Conservation (phyloP, 352 stramenopile species). For the Phytophthora brassicae region DNA sequence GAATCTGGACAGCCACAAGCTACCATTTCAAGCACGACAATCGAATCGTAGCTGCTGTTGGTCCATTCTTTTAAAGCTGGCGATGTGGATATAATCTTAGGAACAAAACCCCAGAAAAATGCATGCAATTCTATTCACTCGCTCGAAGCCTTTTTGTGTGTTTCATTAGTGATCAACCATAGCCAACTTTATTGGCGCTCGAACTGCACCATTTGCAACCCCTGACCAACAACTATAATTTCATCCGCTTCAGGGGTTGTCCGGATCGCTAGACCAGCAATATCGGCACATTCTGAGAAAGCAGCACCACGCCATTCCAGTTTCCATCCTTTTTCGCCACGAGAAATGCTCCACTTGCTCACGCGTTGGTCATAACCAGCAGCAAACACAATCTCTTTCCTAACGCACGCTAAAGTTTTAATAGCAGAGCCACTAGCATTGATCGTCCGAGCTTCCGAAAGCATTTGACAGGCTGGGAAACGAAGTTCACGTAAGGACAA, state of each 20-base stretch:
- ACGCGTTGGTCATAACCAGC: constrained; percentile 88
- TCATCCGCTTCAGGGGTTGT: constrained; percentile 12
- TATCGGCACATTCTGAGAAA: constrained; percentile 83
- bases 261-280: constrained; percentile 61
- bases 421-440: constrained; percentile 86
- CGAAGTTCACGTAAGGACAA: constrained; percentile 48
- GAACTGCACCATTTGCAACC: constrained; percentile 69
- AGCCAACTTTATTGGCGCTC: constrained; percentile 7
- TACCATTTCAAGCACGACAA: constrained; percentile 21
- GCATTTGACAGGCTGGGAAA: constrained; percentile 35
- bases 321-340: background rate
- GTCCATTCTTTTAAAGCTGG: constrained; percentile 36
- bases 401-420: constrained; percentile 57
- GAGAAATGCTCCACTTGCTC: constrained; percentile 58
- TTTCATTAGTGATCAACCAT: constrained; percentile 9
- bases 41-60: constrained; percentile 29
- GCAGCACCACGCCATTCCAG: constrained; percentile 59
- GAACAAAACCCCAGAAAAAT: constrained; percentile 41
- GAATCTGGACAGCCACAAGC: constrained; percentile 7
- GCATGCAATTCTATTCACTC: constrained; percentile 38
- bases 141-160: constrained; percentile 6
- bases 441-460: constrained; percentile 33
- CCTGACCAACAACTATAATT: constrained; percentile 78
- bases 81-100: constrained; percentile 39
- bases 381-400: constrained; percentile 45